phyloP scores from a whole-genome alignment of 2,329 filamentous ascomycete species.

The Colletotrichum sp. region DNA sequence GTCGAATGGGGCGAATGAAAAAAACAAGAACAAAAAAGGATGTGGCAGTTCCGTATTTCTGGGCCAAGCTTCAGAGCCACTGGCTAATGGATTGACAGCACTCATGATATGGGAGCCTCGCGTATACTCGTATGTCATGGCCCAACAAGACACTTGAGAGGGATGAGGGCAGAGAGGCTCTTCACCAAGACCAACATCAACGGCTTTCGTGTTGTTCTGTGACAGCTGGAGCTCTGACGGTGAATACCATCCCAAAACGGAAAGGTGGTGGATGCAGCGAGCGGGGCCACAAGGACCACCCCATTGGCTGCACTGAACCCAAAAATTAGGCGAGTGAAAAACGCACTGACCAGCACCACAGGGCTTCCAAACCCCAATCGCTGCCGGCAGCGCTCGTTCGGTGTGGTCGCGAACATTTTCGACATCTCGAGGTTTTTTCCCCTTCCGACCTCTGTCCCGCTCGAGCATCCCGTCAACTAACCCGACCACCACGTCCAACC shows the following conservation, averaged over 20 bases:
- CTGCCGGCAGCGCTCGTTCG: not conserved
- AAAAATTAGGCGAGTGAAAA: not conserved
- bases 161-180: no score
- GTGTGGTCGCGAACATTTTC: not conserved
- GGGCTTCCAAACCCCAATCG: conserved; percentile 28
- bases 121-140: no score
- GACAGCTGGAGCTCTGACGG: not conserved
- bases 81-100: no score
- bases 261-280: not conserved
- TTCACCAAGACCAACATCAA: no score
- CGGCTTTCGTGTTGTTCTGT: not conserved
- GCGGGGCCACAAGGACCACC: not conserved
- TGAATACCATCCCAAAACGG: not conserved
- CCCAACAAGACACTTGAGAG: no score
- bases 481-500: conserved; percentile 15
- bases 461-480: conserved; percentile 21
- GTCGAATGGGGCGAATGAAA: no score
- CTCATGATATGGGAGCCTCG: no score
- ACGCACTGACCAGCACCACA: not conserved
- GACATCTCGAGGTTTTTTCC: not conserved
- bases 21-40: no score
- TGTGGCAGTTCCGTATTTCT: no score
- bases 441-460: conserved; percentile 4
- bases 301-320: not conserved
- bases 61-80: no score